Evolutionary conservation across 805 yeast genomes (phyloP).

Genomic region (Trichomonascus vanleenenianus): DNA sequence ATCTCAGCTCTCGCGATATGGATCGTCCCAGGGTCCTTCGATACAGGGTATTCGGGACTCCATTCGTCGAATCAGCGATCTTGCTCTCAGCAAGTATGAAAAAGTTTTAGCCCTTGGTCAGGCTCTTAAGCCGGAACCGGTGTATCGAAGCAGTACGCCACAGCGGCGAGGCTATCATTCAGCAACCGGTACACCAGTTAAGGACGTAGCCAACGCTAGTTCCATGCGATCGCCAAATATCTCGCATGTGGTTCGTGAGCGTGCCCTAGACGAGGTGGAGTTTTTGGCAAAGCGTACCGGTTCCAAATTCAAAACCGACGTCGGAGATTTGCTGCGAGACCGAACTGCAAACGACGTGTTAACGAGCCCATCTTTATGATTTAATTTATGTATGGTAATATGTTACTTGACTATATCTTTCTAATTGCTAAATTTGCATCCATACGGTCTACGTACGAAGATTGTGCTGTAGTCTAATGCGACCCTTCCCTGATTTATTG

Average conservation of each 20-base stretch:
- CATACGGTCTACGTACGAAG: too few species aligned
- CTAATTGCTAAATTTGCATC: too few species aligned
- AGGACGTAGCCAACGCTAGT: not conserved
- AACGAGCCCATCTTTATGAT: not conserved
- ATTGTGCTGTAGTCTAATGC: too few species aligned
- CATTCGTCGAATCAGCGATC: conserved; percentile 7
- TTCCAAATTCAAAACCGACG: not conserved
- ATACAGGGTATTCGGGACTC: conserved; percentile 10
- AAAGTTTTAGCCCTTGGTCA: conserved; percentile 4
- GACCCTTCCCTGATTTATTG: too few species aligned
- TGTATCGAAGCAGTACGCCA: not conserved
- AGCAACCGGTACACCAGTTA: not conserved
- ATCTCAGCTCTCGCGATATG: conserved; percentile 7
- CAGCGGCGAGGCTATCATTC: not conserved
- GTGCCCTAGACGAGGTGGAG: conserved; percentile 6
- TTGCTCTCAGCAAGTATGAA: conserved; percentile 5
- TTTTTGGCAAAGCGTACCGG: conserved; percentile 1
- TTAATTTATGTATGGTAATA: not conserved
- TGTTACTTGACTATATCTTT: too few species aligned
- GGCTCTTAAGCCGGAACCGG: not conserved
- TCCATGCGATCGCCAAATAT: not conserved
- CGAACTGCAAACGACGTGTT: conserved; percentile 1
- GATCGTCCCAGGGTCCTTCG: conserved; percentile 9
- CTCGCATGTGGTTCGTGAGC: not conserved
- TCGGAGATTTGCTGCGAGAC: conserved; percentile 2